Evolutionary conservation across 2,329 filamentous ascomycete genomes (phyloP).

Genomic region (Aspergillus calidoustus): DNA sequence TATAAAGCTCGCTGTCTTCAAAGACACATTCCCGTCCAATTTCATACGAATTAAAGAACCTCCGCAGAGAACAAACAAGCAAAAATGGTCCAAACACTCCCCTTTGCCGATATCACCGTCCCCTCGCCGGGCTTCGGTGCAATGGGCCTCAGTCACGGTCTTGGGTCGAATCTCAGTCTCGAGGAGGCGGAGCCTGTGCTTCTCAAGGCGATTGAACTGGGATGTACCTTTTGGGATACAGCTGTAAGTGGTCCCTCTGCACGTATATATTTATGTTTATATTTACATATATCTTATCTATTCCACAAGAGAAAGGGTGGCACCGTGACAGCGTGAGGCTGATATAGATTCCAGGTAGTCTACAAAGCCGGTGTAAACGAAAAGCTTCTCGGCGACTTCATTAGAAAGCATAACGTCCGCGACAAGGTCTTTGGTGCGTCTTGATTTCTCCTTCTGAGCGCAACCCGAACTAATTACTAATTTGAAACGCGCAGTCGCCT

Average conservation of each 20-base stretch:
- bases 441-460: not conserved
- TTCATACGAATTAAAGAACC: not conserved
- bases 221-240: slow-evolving; percentile 55
- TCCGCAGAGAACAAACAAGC: not conserved
- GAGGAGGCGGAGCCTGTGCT: slow-evolving; percentile 56
- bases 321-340: not conserved
- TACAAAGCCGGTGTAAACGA: slow-evolving; percentile 56
- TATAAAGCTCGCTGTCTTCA: not conserved
- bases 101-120: slow-evolving; percentile 46
- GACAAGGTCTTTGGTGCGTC: slow-evolving; percentile 44
- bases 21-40: not conserved
- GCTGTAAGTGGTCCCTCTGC: slow-evolving; percentile 37
- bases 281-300: too few species aligned
- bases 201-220: slow-evolving; percentile 54
- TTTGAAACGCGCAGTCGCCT: slow-evolving; percentile 44
- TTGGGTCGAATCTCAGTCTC: slow-evolving; percentile 48
- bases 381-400: slow-evolving; percentile 56
- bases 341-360: slow-evolving; percentile 40
- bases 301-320: not conserved
- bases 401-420: slow-evolving; percentile 55
- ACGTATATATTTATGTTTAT: not conserved
- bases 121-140: slow-evolving; percentile 54
- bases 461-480: not conserved
- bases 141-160: slow-evolving; percentile 54
- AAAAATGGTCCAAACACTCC: slow-evolving; percentile 48